phyloP scores from a whole-genome alignment of 2,329 filamentous ascomycete genomes.

The Pseudogymnoascus sp. region DNA sequence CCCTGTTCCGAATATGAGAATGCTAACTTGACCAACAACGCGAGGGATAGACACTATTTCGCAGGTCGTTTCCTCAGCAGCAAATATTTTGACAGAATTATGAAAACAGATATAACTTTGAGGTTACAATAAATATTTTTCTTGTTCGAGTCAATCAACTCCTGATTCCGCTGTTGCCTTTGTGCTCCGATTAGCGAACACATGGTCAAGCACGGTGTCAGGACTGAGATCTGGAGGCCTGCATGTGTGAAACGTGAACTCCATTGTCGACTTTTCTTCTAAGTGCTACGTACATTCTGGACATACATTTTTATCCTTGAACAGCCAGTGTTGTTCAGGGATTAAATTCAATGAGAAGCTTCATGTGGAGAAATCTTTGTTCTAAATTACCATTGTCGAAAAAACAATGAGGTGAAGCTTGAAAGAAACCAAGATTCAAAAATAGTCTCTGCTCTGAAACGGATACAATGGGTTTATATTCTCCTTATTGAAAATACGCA shows the following conservation, averaged over 20 bases:
- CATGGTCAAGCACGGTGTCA: neutral
- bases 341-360: neutral
- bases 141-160: neutral
- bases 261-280: neutral
- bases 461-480: neutral
- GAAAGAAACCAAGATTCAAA: neutral
- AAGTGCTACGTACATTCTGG: neutral
- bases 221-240: neutral
- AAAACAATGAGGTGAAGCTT: neutral
- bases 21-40: neutral
- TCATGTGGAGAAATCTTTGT: neutral
- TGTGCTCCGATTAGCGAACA: neutral
- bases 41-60: neutral
- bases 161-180: neutral
- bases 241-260: neutral
- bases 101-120: neutral
- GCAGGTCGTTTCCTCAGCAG: neutral
- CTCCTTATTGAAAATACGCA: neutral
- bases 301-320: neutral
- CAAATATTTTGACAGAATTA: neutral
- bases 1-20: neutral
- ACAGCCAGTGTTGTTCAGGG: neutral
- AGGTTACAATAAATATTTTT: neutral
- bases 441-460: neutral
- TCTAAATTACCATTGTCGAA: neutral